Evolutionary conservation across 495 filamentous ascomycete species (phyloP).

Genomic region (Cercophora sp.): DNA sequence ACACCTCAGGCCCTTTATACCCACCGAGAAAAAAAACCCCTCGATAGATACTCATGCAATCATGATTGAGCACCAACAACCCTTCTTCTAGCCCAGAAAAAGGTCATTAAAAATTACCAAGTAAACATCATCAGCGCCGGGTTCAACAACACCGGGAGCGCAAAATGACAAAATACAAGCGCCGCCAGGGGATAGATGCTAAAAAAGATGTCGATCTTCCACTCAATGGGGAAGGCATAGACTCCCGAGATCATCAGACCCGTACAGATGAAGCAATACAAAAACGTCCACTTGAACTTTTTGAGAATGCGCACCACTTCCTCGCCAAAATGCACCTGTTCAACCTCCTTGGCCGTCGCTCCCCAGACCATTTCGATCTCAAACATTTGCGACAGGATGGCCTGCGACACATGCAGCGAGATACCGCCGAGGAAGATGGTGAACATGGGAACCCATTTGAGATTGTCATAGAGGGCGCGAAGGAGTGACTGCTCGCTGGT

Average conservation of each 20-base stretch:
- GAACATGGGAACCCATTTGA: conserved; percentile 62
- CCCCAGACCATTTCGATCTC: conserved; percentile 61
- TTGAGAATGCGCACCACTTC: conserved; percentile 54
- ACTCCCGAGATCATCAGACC: conserved; percentile 46
- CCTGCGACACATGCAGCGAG: conserved; percentile 58
- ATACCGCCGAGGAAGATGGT: conserved; percentile 62
- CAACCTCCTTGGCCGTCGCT: conserved; percentile 60
- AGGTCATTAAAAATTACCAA: too few species aligned
- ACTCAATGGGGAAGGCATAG: conserved; percentile 45
- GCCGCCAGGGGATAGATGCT: conserved; percentile 56
- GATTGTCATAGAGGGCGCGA: conserved; percentile 49
- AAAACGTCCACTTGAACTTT: conserved; percentile 58
- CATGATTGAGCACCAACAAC: too few species aligned
- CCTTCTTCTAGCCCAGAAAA: not conserved
- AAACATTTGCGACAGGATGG: conserved; percentile 59
- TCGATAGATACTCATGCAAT: too few species aligned
- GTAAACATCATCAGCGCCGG: conserved; percentile 65
- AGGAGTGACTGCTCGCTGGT: conserved; percentile 39
- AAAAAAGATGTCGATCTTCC: conserved; percentile 54
- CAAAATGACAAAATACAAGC: conserved; percentile 52
- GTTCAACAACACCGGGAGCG: conserved; percentile 59
- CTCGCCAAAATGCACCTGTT: conserved; percentile 56
- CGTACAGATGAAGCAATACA: conserved; percentile 45
- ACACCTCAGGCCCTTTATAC: too few species aligned
- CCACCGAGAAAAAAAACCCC: too few species aligned